Evolutionary conservation across 495 filamentous ascomycete species (phyloP).

Genomic region (Hyaloscypha variabilis): DNA sequence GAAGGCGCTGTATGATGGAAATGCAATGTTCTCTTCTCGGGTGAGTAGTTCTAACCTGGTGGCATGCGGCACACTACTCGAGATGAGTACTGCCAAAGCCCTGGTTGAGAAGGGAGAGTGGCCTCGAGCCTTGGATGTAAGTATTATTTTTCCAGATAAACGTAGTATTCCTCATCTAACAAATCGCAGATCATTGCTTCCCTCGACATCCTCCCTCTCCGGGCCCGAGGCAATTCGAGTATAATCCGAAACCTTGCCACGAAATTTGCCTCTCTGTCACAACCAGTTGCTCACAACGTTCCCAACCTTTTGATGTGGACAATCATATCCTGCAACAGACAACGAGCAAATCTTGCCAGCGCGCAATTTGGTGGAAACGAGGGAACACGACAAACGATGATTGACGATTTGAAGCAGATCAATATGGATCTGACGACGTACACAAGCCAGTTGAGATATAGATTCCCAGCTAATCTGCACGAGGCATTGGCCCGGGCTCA

Average conservation of each 20-base stretch:
- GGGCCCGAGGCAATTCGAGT: slow-evolving; percentile 66
- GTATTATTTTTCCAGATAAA: slow-evolving; percentile 39
- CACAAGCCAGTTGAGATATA: slow-evolving; percentile 90
- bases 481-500: slow-evolving; percentile 80
- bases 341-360: slow-evolving; percentile 66
- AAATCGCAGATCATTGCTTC: slow-evolving; percentile 64
- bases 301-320: slow-evolving; percentile 92
- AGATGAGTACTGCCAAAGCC: slow-evolving; percentile 76
- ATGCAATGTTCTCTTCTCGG: slow-evolving; percentile 13
- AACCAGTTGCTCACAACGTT: slow-evolving; percentile 81
- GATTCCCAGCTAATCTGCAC: slow-evolving; percentile 71
- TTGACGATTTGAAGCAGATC: slow-evolving; percentile 70
- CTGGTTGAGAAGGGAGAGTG: slow-evolving; percentile 71
- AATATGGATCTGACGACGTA: slow-evolving; percentile 91
- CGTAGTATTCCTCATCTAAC: not conserved
- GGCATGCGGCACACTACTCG: slow-evolving; percentile 70
- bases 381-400: slow-evolving; percentile 63
- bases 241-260: slow-evolving; percentile 74
- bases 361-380: slow-evolving; percentile 74
- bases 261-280: slow-evolving; percentile 71
- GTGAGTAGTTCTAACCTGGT: slow-evolving; percentile 57
- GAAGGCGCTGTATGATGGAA: slow-evolving; percentile 67
- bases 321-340: slow-evolving; percentile 76
- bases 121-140: slow-evolving; percentile 81
- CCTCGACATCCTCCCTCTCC: slow-evolving; percentile 78